Evolutionary conservation across 1,284 basidiomycete species (phyloP), one percentile per base, ranked within the genome.

Genomic region (Moesziomyces antarcticus): DNA sequence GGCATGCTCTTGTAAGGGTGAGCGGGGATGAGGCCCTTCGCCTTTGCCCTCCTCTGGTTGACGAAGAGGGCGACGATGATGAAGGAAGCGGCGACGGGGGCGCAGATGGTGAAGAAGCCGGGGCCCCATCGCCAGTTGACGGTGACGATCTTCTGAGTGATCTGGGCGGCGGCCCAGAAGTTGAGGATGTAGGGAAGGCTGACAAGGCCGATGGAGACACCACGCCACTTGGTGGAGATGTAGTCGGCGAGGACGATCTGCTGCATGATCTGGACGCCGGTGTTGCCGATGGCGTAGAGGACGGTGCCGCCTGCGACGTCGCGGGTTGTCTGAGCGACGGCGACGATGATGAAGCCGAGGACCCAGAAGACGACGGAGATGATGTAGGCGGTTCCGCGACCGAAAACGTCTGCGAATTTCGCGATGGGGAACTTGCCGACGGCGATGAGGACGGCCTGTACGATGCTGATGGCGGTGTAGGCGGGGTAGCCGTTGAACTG

Each of bases 351-450:
- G 55, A 80, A 82, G 20, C 82, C 82, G 13, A 84, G 14, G 6
- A 76, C 45, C 69, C 82, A 84, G 56, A 82, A 77, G 51, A 70
- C 33, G 24, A 82, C 46, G n/a, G 77, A 68, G 53, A 83, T 37
- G 6, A 22, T 20, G 50, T 76, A 80, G 24, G 79, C 82, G 24
- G 78, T 58, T 8, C 78, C 80, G 11, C 82, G 75, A 42, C 82
- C 82, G 22, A 83, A 84, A 33, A 83, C 78, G 50, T 84, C 82
- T 22, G 81, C 67, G 14, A 84, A n/a, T 61, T 83, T 83, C 22
- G 76, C 82, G 58, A 84, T 72, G 43, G 81, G 75, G 58, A 81
- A 79, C 63, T 84, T 84, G 59, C 62, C 69, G 51, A 84, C 78
- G 33, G 80, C 82, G 49, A 82, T 76, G 44, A 84, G 70, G 42